Evolutionary conservation across 2,329 filamentous ascomycete genomes (phyloP).

Genomic region (Trichoderma citrinoviride): DNA sequence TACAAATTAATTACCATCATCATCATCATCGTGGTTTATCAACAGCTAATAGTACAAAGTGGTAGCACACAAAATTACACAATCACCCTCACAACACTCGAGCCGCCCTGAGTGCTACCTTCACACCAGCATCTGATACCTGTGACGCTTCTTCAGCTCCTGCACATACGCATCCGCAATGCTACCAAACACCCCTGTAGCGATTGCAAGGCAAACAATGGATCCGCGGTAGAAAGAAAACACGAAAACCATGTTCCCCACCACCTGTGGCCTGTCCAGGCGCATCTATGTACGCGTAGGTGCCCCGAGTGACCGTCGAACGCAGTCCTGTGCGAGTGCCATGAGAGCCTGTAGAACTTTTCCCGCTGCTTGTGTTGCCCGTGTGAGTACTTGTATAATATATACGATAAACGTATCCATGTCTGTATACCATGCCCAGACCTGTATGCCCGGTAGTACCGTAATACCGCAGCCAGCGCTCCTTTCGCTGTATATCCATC

Average conservation of each 20-base stretch:
- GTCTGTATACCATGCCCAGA: too few relatives aligned
- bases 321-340: too few relatives aligned
- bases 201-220: background rate
- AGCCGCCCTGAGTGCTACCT: background rate
- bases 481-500: background rate
- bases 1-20: too few relatives aligned
- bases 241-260: too few relatives aligned
- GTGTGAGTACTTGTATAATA: too few relatives aligned
- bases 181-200: background rate
- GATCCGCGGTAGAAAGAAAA: background rate
- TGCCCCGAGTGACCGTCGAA: too few relatives aligned
- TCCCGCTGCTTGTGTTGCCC: too few relatives aligned
- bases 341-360: too few relatives aligned
- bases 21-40: background rate
- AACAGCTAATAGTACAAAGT: background rate
- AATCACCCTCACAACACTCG: background rate
- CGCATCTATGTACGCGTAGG: too few relatives aligned
- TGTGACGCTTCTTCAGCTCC: constrained; percentile 17
- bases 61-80: background rate
- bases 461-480: background rate
- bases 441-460: too few relatives aligned
- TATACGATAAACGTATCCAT: too few relatives aligned
- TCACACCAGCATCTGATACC: background rate
- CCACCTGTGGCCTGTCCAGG: too few relatives aligned
- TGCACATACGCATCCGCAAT: constrained; percentile 14